Conservation (phyloP, 805 yeast species). For the Myxozyma udenii region DNA sequence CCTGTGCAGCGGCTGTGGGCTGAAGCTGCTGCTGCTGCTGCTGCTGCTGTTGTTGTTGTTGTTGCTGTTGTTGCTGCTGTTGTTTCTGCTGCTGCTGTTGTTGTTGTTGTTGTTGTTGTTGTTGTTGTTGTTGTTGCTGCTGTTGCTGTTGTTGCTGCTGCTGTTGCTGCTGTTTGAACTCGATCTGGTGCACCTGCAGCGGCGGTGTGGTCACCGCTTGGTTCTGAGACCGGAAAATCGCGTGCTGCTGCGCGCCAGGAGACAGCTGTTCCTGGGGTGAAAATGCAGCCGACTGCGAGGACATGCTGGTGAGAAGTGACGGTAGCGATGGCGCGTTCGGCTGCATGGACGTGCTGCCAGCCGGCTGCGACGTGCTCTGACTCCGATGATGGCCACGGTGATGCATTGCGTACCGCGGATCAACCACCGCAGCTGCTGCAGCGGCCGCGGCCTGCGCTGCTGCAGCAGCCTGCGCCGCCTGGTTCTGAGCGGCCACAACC, state of each 20-base stretch:
- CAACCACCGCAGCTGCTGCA: constrained; percentile 3
- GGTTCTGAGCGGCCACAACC: constrained; percentile 2
- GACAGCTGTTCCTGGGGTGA: constrained; percentile 19
- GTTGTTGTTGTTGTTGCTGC: not conserved
- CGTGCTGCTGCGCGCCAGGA: constrained; percentile 8
- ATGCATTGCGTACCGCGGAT: constrained; percentile 2
- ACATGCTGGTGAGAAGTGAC: not conserved
- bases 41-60: constrained; percentile 1
- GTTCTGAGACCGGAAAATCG: constrained; percentile 2
- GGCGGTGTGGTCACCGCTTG: constrained; percentile 16
- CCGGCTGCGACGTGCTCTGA: constrained; percentile 6
- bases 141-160: not conserved
- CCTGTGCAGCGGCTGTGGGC: not conserved
- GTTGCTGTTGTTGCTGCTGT: constrained; percentile 2
- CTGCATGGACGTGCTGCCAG: not conserved
- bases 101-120: constrained; percentile 4
- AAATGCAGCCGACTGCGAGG: constrained; percentile 1
- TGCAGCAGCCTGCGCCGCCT: constrained; percentile 4
- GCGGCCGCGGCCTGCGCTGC: constrained; percentile 10
- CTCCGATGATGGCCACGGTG: constrained; percentile 11
- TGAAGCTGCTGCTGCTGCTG: not conserved
- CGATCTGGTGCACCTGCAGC: constrained; percentile 19
- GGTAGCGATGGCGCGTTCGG: constrained; percentile 9
- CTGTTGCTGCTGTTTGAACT: constrained; percentile 2
- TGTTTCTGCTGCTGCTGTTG: constrained; percentile 4